These are phyloP conservation scores for Penicillium alfredii DNA, from an alignment of 495 filamentous ascomycete species.

Conservation along the genomic window DNA sequence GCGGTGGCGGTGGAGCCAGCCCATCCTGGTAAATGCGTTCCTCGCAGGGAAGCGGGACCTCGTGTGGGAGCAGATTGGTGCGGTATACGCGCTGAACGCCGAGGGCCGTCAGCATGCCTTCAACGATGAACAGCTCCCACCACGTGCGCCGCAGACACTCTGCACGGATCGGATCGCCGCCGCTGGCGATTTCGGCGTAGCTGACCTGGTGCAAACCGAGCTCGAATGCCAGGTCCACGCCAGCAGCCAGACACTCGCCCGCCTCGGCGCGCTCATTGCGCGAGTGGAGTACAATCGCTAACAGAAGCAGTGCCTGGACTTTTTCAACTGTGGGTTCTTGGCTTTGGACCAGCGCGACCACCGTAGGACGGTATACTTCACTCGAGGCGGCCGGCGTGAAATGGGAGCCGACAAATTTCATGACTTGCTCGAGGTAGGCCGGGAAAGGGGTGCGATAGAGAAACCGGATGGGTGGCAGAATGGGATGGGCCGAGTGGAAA, in stretches of 20 bases:
- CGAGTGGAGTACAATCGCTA: constrained; percentile 73
- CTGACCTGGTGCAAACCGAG: constrained; percentile 62
- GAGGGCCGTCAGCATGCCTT: constrained; percentile 50
- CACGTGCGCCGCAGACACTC: constrained; percentile 82
- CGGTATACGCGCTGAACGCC: constrained; percentile 34
- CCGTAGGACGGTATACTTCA: constrained; percentile 36
- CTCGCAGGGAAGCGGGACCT: constrained; percentile 41
- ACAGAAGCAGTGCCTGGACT: constrained; percentile 71
- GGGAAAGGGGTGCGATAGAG: constrained; percentile 28
- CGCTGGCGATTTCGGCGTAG: constrained; percentile 42
- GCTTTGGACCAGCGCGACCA: constrained; percentile 30
- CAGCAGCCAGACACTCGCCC: constrained; percentile 57
- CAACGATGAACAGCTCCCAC: constrained; percentile 85
- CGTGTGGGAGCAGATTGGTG: constrained; percentile 29
- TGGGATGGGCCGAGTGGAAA: constrained; percentile 42
- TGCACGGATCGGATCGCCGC: constrained; percentile 50
- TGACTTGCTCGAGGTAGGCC: constrained; percentile 37
- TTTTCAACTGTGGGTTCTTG: constrained; percentile 35
- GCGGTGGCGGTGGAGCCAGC: constrained; percentile 29
- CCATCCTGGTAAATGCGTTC: constrained; percentile 45
- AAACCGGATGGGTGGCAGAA: constrained; percentile 34
- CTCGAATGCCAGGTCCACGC: constrained; percentile 65
- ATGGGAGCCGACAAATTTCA: constrained; percentile 44
- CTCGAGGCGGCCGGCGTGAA: constrained; percentile 37
- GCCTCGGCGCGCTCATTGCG: constrained; percentile 62